Evolutionary conservation across 176 grass and related monocot species (phyloP).

Genomic region (Microstegium vimineum): DNA sequence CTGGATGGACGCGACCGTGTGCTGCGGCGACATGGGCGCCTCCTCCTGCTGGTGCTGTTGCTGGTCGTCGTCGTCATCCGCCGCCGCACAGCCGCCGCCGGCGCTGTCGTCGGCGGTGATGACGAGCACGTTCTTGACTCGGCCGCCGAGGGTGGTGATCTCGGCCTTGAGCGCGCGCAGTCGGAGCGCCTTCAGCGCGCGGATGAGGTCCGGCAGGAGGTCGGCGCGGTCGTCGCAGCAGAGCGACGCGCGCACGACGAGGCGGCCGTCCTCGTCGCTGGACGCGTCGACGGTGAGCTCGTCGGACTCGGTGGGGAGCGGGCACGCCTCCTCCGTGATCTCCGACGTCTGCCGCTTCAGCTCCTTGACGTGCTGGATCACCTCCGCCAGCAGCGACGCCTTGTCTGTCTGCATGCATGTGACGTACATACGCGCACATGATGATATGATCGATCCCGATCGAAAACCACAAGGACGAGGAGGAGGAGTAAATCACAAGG

Average conservation of each 20-base stretch:
- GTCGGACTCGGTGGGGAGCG: conserved; percentile 81
- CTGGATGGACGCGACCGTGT: conserved; percentile 73
- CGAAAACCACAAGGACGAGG: background rate
- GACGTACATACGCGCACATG: background rate
- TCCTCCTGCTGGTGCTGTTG: conserved; percentile 18
- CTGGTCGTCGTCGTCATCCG: background rate
- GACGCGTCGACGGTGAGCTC: conserved; percentile 87
- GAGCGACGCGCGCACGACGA: conserved; percentile 72
- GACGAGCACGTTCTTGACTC: conserved; percentile 89
- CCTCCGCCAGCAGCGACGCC: conserved; percentile 94
- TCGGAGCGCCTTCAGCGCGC: conserved; percentile 74
- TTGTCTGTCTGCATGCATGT: conserved; percentile 72
- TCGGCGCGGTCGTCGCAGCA: conserved; percentile 98
- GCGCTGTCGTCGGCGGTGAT: conserved; percentile 56
- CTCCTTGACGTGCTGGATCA: conserved; percentile 96
- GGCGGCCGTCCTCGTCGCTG: conserved; percentile 71
- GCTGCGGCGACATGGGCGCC: conserved; percentile 51
- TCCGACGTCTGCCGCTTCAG: conserved; percentile 92
- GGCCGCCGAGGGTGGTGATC: conserved; percentile 87
- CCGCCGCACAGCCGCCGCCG: background rate
- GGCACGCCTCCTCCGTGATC: conserved; percentile 74
- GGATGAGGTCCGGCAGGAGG: conserved; percentile 91
- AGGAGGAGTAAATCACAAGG: conserved; percentile 27
- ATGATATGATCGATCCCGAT: background rate
- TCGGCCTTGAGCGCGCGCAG: conserved; percentile 92